Evolutionary conservation across 108 stramenopile genomes (phyloP).

Genomic region (Nitzschia palea): DNA sequence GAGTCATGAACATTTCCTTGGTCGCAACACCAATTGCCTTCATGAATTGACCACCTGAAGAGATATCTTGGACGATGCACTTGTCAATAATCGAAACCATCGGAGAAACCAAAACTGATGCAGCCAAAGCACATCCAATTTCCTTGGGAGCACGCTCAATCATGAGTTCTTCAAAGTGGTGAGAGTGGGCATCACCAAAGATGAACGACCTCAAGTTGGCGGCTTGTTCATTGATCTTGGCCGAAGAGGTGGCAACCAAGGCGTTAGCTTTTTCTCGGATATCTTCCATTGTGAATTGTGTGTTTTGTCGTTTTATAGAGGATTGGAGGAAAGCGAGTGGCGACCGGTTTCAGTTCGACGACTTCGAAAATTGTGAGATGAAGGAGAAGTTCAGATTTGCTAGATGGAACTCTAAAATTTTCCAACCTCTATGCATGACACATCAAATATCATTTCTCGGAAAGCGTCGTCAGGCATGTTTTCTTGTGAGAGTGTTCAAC

Average conservation of each 20-base stretch:
- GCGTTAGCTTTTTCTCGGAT: not conserved
- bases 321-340: not conserved
- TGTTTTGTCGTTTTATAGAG: not conserved
- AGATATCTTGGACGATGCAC: slow-evolving; percentile 32
- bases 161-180: not conserved
- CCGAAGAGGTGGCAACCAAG: not conserved
- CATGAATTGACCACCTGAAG: slow-evolving; percentile 16
- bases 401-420: no score
- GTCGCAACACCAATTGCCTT: slow-evolving; percentile 22
- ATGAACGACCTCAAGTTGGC: not conserved
- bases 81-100: slow-evolving; percentile 48
- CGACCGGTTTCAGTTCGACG: not conserved
- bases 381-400: no score
- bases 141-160: slow-evolving; percentile 34
- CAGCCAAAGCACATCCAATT: slow-evolving; percentile 34
- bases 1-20: slow-evolving; percentile 36
- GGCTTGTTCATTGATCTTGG: not conserved
- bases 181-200: slow-evolving; percentile 4
- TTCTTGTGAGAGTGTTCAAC: no score
- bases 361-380: not conserved
- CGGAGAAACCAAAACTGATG: slow-evolving; percentile 36
- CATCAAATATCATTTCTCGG: no score
- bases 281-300: slow-evolving; percentile 1
- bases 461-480: no score
- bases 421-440: no score